Evolutionary conservation across 163 green algal genomes (phyloP).

Genomic region (Scenedesmus sp.): DNA sequence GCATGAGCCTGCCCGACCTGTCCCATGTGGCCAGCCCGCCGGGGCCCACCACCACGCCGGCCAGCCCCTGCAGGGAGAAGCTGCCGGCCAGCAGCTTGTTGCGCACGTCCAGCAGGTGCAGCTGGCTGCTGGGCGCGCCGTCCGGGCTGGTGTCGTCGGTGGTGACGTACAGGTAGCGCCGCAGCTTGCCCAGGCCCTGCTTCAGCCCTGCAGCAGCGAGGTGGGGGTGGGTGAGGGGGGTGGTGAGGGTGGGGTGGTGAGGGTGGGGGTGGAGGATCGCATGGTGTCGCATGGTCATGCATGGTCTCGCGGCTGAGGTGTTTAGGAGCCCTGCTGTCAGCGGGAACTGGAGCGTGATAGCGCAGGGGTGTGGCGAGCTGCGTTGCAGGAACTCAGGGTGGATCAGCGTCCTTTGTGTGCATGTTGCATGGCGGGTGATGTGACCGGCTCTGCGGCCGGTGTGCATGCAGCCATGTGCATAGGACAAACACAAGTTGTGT

Average conservation of each 20-base stretch:
- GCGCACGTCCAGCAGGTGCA: conserved; percentile 72
- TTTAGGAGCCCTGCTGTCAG: neutral
- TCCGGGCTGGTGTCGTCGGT: conserved; percentile 32
- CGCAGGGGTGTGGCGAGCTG: neutral
- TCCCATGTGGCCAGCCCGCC: neutral
- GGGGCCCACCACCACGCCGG: conserved; percentile 40
- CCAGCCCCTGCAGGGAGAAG: conserved; percentile 53
- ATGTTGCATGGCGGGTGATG: no score
- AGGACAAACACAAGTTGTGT: no score
- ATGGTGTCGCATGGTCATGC: no score
- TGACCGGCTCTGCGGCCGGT: no score
- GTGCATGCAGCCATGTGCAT: no score
- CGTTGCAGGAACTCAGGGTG: neutral
- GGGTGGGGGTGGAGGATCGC: no score
- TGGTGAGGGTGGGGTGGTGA: neutral
- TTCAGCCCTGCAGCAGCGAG: conserved; percentile 71
- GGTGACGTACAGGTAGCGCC: conserved; percentile 79
- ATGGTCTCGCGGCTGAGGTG: no score
- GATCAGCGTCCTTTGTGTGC: no score
- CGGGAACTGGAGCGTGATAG: neutral
- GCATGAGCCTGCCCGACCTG: neutral
- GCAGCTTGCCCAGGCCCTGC: conserved; percentile 67
- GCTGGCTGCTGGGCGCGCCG: conserved; percentile 2
- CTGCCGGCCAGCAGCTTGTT: conserved; percentile 76
- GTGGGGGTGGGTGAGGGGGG: neutral